Conservation (phyloP, 306 rosid genomes). For the Acacia crassicarpa region DNA sequence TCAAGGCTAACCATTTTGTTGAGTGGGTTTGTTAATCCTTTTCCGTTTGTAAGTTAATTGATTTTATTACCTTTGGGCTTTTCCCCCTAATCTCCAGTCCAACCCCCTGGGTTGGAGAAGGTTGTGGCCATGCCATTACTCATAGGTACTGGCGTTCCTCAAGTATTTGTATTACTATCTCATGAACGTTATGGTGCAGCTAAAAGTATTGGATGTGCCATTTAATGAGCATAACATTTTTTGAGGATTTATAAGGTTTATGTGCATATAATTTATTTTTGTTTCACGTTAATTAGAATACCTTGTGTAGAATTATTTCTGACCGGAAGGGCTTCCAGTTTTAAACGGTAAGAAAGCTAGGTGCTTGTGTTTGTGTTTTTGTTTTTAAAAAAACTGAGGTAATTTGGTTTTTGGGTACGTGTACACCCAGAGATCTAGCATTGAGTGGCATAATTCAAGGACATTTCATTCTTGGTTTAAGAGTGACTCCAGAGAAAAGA, state of each 20-base stretch:
- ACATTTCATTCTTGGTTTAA: background rate
- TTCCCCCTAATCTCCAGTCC: background rate
- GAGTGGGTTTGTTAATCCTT: background rate
- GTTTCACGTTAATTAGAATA: background rate
- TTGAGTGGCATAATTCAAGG: background rate
- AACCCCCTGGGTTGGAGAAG: background rate
- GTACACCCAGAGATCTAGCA: background rate
- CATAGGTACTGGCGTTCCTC: background rate
- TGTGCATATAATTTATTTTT: background rate
- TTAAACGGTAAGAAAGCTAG: background rate
- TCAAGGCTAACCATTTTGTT: slow-evolving; percentile 5
- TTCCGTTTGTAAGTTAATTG: background rate
- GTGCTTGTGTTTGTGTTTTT: too few species aligned
- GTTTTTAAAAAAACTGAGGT: background rate
- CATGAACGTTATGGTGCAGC: background rate
- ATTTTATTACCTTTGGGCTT: background rate
- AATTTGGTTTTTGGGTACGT: background rate
- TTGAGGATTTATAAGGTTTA: background rate
- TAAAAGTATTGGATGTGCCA: background rate
- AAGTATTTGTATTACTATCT: background rate
- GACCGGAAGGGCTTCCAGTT: background rate
- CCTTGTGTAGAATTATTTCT: background rate
- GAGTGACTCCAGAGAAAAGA: background rate
- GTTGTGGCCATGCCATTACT: background rate
- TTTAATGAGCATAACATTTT: background rate